Conservation (phyloP, 208 protist genomes). For the Leishmania amazonensis region DNA sequence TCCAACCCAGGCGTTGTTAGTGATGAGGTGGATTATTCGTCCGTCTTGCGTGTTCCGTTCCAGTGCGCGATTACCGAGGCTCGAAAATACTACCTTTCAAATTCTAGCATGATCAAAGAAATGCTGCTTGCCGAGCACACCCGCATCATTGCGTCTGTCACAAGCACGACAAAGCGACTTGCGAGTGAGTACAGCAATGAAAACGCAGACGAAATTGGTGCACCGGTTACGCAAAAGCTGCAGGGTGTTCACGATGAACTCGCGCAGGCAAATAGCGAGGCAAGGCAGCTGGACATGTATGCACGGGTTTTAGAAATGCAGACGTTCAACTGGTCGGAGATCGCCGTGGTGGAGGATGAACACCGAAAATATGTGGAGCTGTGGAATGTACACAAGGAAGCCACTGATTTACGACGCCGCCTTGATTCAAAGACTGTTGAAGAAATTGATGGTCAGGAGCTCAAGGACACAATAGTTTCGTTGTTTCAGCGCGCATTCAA, state of each 20-base stretch:
- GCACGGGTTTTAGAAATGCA: slow-evolving; percentile 68
- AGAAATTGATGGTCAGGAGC: slow-evolving; percentile 67
- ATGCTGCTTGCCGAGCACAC: slow-evolving; percentile 38
- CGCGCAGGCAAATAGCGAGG: slow-evolving; percentile 29
- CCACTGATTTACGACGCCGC: slow-evolving; percentile 54
- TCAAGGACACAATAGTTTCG: slow-evolving; percentile 70
- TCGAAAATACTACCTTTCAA: slow-evolving; percentile 37
- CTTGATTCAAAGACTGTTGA: slow-evolving; percentile 44
- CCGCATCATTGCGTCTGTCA: slow-evolving; percentile 28
- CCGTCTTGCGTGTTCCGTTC: slow-evolving; percentile 40
- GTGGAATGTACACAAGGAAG: slow-evolving; percentile 67
- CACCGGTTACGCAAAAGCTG: slow-evolving; percentile 51
- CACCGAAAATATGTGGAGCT: slow-evolving; percentile 77
- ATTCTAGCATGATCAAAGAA: slow-evolving; percentile 35
- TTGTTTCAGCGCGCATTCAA: slow-evolving; percentile 68
- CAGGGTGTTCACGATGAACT: slow-evolving; percentile 43
- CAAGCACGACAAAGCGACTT: slow-evolving; percentile 38
- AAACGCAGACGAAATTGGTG: slow-evolving; percentile 43
- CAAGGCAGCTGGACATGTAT: slow-evolving; percentile 64
- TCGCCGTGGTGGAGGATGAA: slow-evolving; percentile 59
- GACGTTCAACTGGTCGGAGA: slow-evolving; percentile 71
- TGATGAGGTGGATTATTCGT: slow-evolving; percentile 24
- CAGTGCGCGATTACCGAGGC: slow-evolving; percentile 37
- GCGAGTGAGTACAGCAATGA: slow-evolving; percentile 39
- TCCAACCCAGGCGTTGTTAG: not conserved